Conservation (phyloP, 2,329 filamentous ascomycete species). For the Pseudogymnoascus destructans region DNA sequence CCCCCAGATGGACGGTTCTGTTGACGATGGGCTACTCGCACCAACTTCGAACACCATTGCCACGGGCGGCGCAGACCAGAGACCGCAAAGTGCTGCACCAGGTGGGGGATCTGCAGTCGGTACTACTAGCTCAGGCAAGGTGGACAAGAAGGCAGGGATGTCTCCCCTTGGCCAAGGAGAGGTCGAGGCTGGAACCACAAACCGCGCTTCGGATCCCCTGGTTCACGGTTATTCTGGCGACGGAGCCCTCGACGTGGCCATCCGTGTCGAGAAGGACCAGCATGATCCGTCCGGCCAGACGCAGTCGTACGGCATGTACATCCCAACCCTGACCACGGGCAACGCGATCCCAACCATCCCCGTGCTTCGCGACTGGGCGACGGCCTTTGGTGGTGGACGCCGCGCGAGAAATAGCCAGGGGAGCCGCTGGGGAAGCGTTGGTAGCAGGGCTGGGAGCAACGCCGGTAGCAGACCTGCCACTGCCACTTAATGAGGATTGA, state of each 20-base stretch:
- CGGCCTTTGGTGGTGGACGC: neutral
- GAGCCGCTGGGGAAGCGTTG: neutral
- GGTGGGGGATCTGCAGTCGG: neutral
- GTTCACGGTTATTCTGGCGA: slow-evolving; percentile 42
- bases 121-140: slow-evolving; percentile 30
- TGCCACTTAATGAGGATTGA: neutral
- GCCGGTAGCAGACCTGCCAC: neutral
- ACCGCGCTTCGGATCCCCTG: slow-evolving; percentile 53
- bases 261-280: slow-evolving; percentile 81
- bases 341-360: neutral
- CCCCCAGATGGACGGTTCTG: neutral
- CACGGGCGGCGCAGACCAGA: neutral
- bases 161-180: slow-evolving; percentile 64
- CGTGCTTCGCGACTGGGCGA: neutral
- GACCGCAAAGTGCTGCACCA: neutral
- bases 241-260: slow-evolving; percentile 61
- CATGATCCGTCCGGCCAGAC: slow-evolving; percentile 70
- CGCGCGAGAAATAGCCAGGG: neutral
- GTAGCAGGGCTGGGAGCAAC: neutral
- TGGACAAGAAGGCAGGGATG: slow-evolving; percentile 50
- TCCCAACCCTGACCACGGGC: slow-evolving; percentile 39
- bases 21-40: slow-evolving; percentile 19
- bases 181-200: slow-evolving; percentile 59
- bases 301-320: slow-evolving; percentile 67
- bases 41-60: slow-evolving; percentile 44